Evolutionary conservation across 305 asterid species (phyloP).

Genomic region (Solanum hybrid): DNA sequence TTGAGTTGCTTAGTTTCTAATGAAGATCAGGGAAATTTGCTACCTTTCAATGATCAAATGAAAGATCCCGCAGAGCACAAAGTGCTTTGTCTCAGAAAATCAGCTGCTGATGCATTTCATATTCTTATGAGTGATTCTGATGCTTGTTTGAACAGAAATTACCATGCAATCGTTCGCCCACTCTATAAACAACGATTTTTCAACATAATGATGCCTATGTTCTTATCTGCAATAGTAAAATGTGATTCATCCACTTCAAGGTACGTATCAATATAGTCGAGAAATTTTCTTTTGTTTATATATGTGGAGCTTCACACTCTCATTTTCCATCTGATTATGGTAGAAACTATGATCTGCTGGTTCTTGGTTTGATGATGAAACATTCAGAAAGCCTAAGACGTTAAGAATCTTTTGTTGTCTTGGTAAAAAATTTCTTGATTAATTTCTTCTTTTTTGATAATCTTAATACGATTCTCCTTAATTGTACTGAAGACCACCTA

Average conservation of each 20-base stretch:
- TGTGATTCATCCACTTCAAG: constrained; percentile 41
- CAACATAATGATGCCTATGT: constrained; percentile 61
- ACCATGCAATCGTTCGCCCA: constrained; percentile 70
- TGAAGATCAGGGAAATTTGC: constrained; percentile 20
- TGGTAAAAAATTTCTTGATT: not conserved
- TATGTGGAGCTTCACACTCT: not conserved
- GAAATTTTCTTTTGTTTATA: not conserved
- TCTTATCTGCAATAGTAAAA: constrained; percentile 44
- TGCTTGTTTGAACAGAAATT: constrained; percentile 62
- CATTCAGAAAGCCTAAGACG: constrained; percentile 1
- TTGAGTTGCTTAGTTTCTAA: constrained; percentile 47
- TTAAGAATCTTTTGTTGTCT: not conserved
- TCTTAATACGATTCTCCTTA: not conserved
- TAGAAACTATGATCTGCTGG: not conserved
- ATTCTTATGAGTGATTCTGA: constrained; percentile 74
- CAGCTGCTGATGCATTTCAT: constrained; percentile 83
- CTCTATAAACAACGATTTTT: constrained; percentile 93
- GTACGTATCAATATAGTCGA: constrained; percentile 26
- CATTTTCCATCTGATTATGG: not conserved
- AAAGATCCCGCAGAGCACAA: constrained; percentile 34
- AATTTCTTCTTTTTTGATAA: not conserved
- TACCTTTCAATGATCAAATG: constrained; percentile 20
- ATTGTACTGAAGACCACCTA: not conserved
- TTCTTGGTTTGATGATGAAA: not conserved
- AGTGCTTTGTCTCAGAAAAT: constrained; percentile 43